phyloP scores from a whole-genome alignment of 108 stramenopile genomes.

The Skeletonema grethae region DNA sequence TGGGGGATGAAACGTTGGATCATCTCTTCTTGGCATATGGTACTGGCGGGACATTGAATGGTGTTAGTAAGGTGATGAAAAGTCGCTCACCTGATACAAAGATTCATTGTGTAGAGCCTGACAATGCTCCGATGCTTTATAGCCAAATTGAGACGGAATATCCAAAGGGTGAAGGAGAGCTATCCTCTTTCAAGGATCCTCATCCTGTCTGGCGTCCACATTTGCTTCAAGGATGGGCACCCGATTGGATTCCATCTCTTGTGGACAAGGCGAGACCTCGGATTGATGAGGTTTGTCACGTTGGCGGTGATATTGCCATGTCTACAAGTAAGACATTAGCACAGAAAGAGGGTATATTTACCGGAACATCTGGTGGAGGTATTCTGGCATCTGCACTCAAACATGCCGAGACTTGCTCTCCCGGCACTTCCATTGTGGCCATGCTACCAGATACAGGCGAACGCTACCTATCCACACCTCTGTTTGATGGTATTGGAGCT shows the following conservation, averaged over 20 bases:
- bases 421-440: constrained; percentile 52
- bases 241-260: constrained; percentile 69
- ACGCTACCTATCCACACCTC: constrained; percentile 69
- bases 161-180: constrained; percentile 22
- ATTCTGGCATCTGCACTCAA: constrained; percentile 56
- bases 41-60: constrained; percentile 46
- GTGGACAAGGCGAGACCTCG: constrained; percentile 29
- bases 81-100: constrained; percentile 26
- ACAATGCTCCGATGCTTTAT: constrained; percentile 32
- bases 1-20: constrained; percentile 19
- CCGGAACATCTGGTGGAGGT: constrained; percentile 65
- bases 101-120: constrained; percentile 40
- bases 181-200: constrained; percentile 14
- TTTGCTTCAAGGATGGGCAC: constrained; percentile 57
- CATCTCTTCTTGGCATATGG: constrained; percentile 42
- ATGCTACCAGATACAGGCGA: constrained; percentile 77
- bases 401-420: constrained; percentile 49
- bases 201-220: constrained; percentile 44
- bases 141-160: constrained; percentile 30
- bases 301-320: constrained; percentile 47
- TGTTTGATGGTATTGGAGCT: constrained; percentile 64
- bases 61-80: constrained; percentile 22
- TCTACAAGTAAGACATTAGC: constrained; percentile 54
- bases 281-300: constrained; percentile 40
- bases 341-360: constrained; percentile 67